Evolutionary conservation across 192 early-diverging fungal species (phyloP).

Genomic region (Backusella circina): DNA sequence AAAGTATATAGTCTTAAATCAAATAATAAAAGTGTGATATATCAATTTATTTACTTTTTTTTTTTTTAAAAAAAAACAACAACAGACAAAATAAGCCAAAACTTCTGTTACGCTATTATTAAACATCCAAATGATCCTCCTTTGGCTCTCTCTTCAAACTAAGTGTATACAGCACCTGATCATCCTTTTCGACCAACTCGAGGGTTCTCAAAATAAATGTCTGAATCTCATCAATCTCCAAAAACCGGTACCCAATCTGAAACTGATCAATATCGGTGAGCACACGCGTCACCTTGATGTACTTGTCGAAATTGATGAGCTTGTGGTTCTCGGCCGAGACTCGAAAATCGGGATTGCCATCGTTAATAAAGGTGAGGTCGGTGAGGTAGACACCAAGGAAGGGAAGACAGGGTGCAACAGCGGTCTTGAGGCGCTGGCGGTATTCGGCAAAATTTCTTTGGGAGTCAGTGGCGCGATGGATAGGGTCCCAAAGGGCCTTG

Average conservation of each 20-base stretch:
- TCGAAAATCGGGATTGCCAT: conserved; percentile 72
- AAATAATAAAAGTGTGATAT: too few relatives aligned
- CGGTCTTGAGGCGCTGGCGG: conserved; percentile 39
- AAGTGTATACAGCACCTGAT: conserved; percentile 69
- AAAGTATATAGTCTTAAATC: too few relatives aligned
- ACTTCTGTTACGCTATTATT: too few relatives aligned
- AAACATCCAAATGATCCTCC: conserved; percentile 23
- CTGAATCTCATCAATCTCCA: conserved; percentile 76
- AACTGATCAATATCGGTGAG: conserved; percentile 75
- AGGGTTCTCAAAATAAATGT: conserved; percentile 53
- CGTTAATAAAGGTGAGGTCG: conserved; percentile 83
- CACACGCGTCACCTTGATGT: conserved; percentile 53
- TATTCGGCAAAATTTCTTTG: conserved; percentile 64
- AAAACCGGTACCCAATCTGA: conserved; percentile 61
- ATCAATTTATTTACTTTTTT: too few relatives aligned
- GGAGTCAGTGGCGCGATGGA: conserved; percentile 57
- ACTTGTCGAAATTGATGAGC: conserved; percentile 85
- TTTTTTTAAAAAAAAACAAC: too few relatives aligned
- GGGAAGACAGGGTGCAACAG: conserved; percentile 67
- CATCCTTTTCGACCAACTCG: conserved; percentile 56
- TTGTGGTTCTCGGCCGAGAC: not conserved
- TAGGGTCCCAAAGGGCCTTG: conserved; percentile 53
- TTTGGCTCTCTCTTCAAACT: conserved; percentile 77
- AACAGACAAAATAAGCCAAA: too few relatives aligned
- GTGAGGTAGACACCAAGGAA: conserved; percentile 79